Evolutionary conservation across 306 rosid genomes (phyloP).

Genomic region (Citrullus colocynthis): DNA sequence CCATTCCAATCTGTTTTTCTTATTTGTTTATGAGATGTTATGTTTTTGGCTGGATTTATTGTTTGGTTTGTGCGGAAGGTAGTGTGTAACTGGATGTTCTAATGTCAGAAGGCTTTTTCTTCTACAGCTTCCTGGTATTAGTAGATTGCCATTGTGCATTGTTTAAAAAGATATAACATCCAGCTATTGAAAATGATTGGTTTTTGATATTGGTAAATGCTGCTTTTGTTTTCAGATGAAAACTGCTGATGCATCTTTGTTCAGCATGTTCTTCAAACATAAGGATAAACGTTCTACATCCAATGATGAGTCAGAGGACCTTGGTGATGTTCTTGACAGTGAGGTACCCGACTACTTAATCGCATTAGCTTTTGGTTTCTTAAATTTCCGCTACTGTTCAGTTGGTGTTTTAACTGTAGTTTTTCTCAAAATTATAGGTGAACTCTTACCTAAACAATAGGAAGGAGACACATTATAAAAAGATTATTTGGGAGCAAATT

Average conservation of each 20-base stretch:
- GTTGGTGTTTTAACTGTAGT: not conserved
- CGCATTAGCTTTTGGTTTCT: slow-evolving; percentile 2
- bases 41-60: not conserved
- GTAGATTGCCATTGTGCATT: not conserved
- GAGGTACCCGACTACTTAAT: not conserved
- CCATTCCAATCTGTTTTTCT: not conserved
- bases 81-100: not conserved
- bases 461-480: slow-evolving; percentile 1
- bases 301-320: slow-evolving; percentile 8
- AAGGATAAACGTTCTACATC: not conserved
- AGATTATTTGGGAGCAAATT: slow-evolving; percentile 1
- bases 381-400: not conserved
- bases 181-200: not conserved
- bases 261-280: not conserved
- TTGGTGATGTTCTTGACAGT: slow-evolving; percentile 5
- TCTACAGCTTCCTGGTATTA: not conserved
- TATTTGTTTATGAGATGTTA: not conserved
- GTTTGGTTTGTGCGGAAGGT: not conserved
- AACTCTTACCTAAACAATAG: not conserved
- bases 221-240: not conserved
- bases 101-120: not conserved
- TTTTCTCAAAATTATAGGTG: not conserved
- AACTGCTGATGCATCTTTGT: not conserved
- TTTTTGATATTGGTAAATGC: not conserved
- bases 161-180: not conserved